Evolutionary conservation across 208 protist genomes (phyloP), one percentile per base, ranked within the genome.

Genomic region (Trypanosoma caninum): DNA sequence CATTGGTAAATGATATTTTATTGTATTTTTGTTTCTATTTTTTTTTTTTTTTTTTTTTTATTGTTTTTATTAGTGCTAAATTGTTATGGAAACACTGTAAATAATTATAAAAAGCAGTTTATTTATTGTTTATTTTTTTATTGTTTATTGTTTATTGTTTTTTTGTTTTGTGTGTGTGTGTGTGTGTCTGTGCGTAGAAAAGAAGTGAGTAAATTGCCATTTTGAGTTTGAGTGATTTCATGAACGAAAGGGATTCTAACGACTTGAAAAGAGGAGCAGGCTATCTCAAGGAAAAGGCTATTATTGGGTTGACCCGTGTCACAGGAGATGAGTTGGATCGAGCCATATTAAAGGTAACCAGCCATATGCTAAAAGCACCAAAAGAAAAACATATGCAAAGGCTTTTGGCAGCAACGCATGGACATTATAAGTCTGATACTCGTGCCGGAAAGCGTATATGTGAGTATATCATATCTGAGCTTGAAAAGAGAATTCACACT

Each of bases 361-460:
- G 89, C 23, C 82, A 90, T 48, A 78, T 84, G 69, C 61, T 90
- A 23, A 93, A 95, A 37, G 81, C 84, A 10, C 89, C 89, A 11
- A 95, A 93, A 33, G 83, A 93, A 48, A 95, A 95, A 61, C 87
- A 95, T 44, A 68, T 93, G 60, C 76, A 91, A 37, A 58, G 69
- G 27, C 72, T 95, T 4, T 57, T 95, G 40, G 72, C 74, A 18
- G 81, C 80, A 0, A 82, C 86, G 8, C 86, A 84, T 55, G 84
- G 80, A 4, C 69, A 85, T 25, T 66, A 58, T 59, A 74, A 57
- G 31, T 65, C n/a, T 25, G 20, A 55, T 34, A 51, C 44, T 42
- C 50, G 38, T 25, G 41, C 65, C 14, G 66, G 58, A 20, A 63
- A 54, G 16, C 50, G 31, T 47, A 45, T 66, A 22, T 78, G 61